Conservation (phyloP, 495 filamentous ascomycete genomes). For the Aspergillus olivimuriae region DNA sequence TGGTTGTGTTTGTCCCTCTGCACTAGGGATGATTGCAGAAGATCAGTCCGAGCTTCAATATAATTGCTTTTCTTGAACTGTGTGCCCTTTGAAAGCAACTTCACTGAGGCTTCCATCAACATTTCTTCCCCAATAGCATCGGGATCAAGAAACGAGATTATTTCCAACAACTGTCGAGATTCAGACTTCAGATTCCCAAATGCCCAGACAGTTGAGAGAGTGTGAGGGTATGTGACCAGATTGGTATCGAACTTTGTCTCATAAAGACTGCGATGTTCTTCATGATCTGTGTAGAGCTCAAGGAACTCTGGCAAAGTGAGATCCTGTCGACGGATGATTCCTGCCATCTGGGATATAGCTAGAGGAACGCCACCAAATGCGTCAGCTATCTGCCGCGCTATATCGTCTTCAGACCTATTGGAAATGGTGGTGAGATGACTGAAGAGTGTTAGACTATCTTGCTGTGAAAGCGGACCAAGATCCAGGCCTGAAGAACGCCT, state of each 20-base stretch:
- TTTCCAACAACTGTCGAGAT: conserved; percentile 18
- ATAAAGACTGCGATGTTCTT: conserved; percentile 17
- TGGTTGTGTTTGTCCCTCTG: conserved; percentile 11
- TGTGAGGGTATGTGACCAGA: conserved; percentile 19
- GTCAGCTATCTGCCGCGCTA: conserved; percentile 8
- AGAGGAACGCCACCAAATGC: conserved; percentile 31
- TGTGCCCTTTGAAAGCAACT: neutral
- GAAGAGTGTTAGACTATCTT: conserved; percentile 15
- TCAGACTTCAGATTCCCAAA: conserved; percentile 21
- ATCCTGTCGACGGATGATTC: conserved; percentile 23
- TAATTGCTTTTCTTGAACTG: conserved; percentile 1
- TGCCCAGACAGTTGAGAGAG: conserved; percentile 32
- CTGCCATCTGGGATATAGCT: conserved; percentile 38
- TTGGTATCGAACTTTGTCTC: conserved; percentile 11
- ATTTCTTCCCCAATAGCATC: conserved; percentile 25
- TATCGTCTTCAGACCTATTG: conserved; percentile 6
- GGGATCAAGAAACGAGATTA: conserved; percentile 28
- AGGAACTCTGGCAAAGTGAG: conserved; percentile 23
- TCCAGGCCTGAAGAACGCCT: conserved; percentile 8
- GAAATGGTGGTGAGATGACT: conserved; percentile 8
- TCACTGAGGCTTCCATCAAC: conserved; percentile 11
- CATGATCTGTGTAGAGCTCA: conserved; percentile 20
- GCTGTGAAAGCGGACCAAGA: conserved; percentile 10
- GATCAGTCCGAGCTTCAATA: conserved; percentile 2
- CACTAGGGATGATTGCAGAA: conserved; percentile 16